These are phyloP conservation scores for Fonsecaea pedrosoi DNA, from an alignment of 2,329 filamentous ascomycete species.

Conservation along the genomic window DNA sequence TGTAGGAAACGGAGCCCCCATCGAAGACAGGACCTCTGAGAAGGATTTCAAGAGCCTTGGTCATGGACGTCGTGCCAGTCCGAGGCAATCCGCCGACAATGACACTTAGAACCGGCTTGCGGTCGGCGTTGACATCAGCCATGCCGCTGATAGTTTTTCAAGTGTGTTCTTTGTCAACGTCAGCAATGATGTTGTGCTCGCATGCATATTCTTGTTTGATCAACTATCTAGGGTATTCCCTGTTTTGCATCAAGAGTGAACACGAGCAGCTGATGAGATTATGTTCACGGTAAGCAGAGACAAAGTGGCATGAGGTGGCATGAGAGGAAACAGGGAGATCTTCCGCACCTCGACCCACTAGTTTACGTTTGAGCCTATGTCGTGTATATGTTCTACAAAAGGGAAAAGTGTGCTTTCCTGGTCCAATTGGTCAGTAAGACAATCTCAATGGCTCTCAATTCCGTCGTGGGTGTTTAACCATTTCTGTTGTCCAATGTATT, in stretches of 20 bases:
- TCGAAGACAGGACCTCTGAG: slow-evolving; percentile 14
- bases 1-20: slow-evolving; percentile 8
- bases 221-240: background rate
- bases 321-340: background rate
- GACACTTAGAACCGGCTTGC: slow-evolving; percentile 1
- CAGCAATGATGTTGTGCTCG: background rate
- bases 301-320: background rate
- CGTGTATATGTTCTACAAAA: background rate
- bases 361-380: background rate
- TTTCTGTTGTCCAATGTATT: background rate
- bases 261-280: background rate
- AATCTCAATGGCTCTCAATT: background rate
- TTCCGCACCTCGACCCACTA: background rate
- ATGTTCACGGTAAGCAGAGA: background rate
- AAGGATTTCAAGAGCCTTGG: slow-evolving; percentile 14
- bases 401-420: background rate
- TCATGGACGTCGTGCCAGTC: slow-evolving; percentile 21
- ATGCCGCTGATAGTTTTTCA: background rate
- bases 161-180: background rate
- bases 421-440: background rate
- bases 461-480: background rate
- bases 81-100: slow-evolving; percentile 15
- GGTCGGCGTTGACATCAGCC: background rate
- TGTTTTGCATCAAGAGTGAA: background rate
- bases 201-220: background rate